A percentile compares a stretch with the other conserved stretches of the same genome.
phyloP scores from a whole-genome alignment of 257 asterid species.

The Penstemon eatonii region DNA sequence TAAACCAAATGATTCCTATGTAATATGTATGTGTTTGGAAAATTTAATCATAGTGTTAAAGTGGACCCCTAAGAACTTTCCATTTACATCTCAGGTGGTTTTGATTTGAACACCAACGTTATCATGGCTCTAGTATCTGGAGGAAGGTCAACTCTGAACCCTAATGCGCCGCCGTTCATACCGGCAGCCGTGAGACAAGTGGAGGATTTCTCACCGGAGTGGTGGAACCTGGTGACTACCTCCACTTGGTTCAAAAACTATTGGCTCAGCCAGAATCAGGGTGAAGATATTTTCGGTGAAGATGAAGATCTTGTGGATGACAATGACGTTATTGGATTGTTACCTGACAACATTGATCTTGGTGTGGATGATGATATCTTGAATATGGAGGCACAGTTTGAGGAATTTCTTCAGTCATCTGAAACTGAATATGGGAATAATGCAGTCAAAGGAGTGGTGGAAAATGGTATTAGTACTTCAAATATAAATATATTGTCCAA shows the following conservation, averaged over 20 bases:
- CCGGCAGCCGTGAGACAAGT: constrained; percentile 84
- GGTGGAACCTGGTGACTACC: constrained; percentile 88
- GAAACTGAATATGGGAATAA: constrained; percentile 39
- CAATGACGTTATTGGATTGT: constrained; percentile 44
- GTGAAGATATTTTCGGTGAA: constrained; percentile 45
- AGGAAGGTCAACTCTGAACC: constrained; percentile 72
- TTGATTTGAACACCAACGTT: constrained; percentile 25
- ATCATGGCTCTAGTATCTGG: constrained; percentile 85
- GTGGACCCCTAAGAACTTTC: no score
- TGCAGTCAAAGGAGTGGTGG: constrained; percentile 31
- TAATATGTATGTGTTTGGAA: no score
- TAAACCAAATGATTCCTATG: no score
- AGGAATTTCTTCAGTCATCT: constrained; percentile 71
- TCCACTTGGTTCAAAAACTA: constrained; percentile 81
- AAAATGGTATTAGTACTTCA: constrained; percentile 46
- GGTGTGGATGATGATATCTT: constrained; percentile 78
- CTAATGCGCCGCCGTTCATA: constrained; percentile 74
- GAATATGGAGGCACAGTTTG: constrained; percentile 85
- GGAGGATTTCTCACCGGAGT: constrained; percentile 92
- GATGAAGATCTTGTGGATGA: constrained; percentile 35
- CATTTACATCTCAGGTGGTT: constrained; percentile 21
- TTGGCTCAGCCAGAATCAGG: constrained; percentile 77
- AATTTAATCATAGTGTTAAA: no score
- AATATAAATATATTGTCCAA: background rate
- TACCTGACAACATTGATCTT: constrained; percentile 79